A percentile compares a stretch with the other conserved stretches of the same genome.
These are phyloP conservation scores for Gossypium davidsonii DNA, from an alignment of 441 rosid genomes.

Conservation along the genomic window DNA sequence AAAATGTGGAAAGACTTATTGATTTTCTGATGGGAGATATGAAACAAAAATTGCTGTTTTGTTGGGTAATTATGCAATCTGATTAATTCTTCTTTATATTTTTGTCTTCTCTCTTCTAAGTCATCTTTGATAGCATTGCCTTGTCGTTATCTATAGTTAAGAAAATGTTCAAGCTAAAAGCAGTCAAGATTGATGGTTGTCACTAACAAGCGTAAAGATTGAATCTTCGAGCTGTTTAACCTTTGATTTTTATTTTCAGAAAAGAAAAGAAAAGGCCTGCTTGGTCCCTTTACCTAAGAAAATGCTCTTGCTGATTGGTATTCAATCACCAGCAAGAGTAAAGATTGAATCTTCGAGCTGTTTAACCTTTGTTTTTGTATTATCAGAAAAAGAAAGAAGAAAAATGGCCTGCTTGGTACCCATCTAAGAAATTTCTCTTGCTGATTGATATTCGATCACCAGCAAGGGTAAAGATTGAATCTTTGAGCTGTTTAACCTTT, in stretches of 20 bases:
- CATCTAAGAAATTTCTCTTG: neutral
- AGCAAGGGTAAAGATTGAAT: neutral
- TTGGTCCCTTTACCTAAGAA: too few relatives aligned
- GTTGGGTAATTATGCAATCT: slow-evolving; percentile 57
- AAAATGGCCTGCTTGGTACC: neutral
- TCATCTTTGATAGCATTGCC: neutral
- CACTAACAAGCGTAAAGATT: neutral
- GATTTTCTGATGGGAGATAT: slow-evolving; percentile 62
- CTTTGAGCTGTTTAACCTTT: neutral
- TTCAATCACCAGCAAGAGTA: neutral
- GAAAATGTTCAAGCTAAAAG: neutral
- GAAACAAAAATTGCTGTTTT: slow-evolving; percentile 64
- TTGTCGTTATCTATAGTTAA: neutral
- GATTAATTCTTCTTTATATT: neutral
- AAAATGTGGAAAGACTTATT: slow-evolving; percentile 46
- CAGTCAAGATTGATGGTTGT: neutral
- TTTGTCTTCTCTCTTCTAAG: neutral
- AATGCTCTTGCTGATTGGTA: too few relatives aligned
- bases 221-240: too few relatives aligned
- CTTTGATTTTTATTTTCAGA: too few relatives aligned
- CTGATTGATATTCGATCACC: neutral
- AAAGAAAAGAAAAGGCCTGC: too few relatives aligned
- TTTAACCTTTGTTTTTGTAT: neutral
- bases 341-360: neutral
- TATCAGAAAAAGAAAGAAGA: neutral